These are phyloP conservation scores for Xylariaceae sp. DNA, from an alignment of 2,329 filamentous ascomycete genomes.

Conservation along the genomic window DNA sequence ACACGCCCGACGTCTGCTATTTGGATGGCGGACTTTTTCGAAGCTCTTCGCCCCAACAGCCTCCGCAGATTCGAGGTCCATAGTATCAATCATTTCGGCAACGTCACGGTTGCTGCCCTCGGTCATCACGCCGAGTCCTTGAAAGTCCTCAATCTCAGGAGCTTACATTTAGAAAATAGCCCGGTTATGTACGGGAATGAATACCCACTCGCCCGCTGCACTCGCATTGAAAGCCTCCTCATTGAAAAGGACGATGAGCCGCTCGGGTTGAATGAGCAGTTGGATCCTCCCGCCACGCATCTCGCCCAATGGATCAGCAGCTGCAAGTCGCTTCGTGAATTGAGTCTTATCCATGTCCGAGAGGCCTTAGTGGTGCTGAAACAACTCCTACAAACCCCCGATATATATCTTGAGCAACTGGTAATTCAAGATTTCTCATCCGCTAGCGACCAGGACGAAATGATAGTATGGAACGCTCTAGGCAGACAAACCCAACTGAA, in stretches of 20 bases:
- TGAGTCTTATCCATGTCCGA: constrained; percentile 42
- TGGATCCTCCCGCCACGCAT: constrained; percentile 26
- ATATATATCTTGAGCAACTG: constrained; percentile 25
- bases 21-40: constrained; percentile 54
- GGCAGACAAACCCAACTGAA: constrained; percentile 24
- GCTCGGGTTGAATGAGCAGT: constrained; percentile 21
- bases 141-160: constrained; percentile 30
- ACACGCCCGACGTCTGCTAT: constrained; percentile 46
- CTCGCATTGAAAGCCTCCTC: constrained; percentile 32
- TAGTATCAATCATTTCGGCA: constrained; percentile 49
- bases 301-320: constrained; percentile 31
- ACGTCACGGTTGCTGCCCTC: constrained; percentile 52
- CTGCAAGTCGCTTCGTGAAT: constrained; percentile 25
- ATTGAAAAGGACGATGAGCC: constrained; percentile 29
- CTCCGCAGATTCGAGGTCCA: constrained; percentile 55
- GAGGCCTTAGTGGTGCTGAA: constrained; percentile 35
- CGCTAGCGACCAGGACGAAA: constrained; percentile 10
- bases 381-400: constrained; percentile 24
- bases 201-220: constrained; percentile 31
- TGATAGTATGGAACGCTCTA: constrained; percentile 25
- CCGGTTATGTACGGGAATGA: constrained; percentile 23
- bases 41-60: constrained; percentile 49
- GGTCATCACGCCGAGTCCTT: constrained; percentile 36
- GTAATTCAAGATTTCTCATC: constrained; percentile 20
- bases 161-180: constrained; percentile 21